Conservation (phyloP, 2,329 filamentous ascomycete species). For the Lecanosticta acicola region DNA sequence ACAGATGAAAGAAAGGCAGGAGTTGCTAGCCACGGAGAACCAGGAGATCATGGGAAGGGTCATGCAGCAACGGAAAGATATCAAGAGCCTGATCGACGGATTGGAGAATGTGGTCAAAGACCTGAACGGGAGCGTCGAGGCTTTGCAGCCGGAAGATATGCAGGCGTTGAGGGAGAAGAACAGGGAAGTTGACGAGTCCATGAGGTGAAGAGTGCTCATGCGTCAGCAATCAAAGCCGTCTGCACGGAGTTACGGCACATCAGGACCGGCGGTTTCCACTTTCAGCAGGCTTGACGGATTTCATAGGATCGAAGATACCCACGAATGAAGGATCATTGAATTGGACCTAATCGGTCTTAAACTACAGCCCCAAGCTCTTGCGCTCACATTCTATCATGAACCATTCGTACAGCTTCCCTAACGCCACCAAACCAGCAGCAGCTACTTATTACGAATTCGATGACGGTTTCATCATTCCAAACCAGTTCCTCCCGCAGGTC, state of each 20-base stretch:
- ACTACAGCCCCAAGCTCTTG: not conserved
- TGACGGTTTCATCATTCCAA: no score
- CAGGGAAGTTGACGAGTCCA: conserved; percentile 28
- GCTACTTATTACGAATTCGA: no score
- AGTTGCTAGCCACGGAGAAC: conserved; percentile 49
- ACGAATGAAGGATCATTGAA: not conserved
- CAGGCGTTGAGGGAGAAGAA: conserved; percentile 27
- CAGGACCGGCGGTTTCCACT: no score
- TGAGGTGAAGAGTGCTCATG: no score
- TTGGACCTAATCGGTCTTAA: not conserved
- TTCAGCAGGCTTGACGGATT: no score
- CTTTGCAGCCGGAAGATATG: conserved; percentile 32
- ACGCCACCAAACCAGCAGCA: no score
- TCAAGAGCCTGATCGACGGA: conserved; percentile 49
- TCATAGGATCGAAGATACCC: not conserved
- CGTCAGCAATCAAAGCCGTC: no score
- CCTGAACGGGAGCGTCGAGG: conserved; percentile 47
- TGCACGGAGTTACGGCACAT: no score
- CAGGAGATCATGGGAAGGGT: conserved; percentile 48
- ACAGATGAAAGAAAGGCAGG: conserved; percentile 47
- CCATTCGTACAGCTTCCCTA: not conserved
- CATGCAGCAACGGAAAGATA: conserved; percentile 51
- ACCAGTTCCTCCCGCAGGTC: not conserved
- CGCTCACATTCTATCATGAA: not conserved
- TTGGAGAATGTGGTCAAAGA: conserved; percentile 54